Evolutionary conservation across 257 asterid genomes (phyloP), one percentile per base, ranked within the genome.

Genomic region (Craterostigma plantagineum): DNA sequence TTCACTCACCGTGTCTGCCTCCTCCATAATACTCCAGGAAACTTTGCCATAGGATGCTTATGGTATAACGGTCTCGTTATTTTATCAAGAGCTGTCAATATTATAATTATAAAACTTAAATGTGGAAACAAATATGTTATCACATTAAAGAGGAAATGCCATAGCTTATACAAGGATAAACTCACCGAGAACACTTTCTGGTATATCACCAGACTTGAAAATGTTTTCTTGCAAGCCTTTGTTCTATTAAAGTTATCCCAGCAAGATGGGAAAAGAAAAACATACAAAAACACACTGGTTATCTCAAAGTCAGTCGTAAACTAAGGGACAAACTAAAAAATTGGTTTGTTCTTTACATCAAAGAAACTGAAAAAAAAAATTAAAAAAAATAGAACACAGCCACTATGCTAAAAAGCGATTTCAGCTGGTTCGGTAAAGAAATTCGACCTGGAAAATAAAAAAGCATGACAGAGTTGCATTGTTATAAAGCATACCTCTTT

Each of bases 11-110:
- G 98, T 90, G 62, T 83, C 92, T 0, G 77, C 63, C 52, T 83
- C 98, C 59, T 79, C 98, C 2, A 75, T 73, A 54, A 72, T 39
- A 49, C 91, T 90, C 98, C 95, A 82, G 44, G 98, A 83, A 77
- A 90, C 71, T 90, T 90, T 45, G 92, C 69, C 98, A 83, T 90
- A 6, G 98, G 95, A 68, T 83, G 98, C 70, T 90, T 90, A 42
- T 73, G 83, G 43, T 90, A 83, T 63, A 79, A 62, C 48, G 98
- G 98, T 42, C 75, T 63, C 61, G 68, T 77, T 59, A 77, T 75
- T 56, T 79, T 83, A 27, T 77, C 95, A 45, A 90, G 92, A 54
- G 81, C 98, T 90, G 70, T 44, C 38, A 71, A 48, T 38, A 59
- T 30, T 43, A n/a, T n/a, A n/a, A n/a, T n/a, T n/a, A 54, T 35